Evolutionary conservation across 2,329 filamentous ascomycete genomes (phyloP).

Genomic region (Penicillium sp.): DNA sequence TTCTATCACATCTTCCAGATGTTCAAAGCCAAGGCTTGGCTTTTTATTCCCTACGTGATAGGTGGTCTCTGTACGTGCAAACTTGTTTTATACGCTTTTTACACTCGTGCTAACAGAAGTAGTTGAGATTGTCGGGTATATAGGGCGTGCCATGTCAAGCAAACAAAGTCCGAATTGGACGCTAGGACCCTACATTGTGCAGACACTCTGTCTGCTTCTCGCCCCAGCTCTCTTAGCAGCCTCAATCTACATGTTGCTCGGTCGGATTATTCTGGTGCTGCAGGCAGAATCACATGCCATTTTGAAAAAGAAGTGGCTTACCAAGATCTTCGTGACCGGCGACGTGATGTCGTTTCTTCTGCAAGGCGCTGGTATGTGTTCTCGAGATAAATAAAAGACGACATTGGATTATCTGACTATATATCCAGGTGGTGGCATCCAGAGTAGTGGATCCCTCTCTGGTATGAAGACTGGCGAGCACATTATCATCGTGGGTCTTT

Average conservation of each 20-base stretch:
- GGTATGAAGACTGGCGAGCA: not conserved
- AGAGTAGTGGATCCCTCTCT: not conserved
- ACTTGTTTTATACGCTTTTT: not conserved
- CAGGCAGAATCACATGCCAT: not conserved
- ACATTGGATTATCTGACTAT: not conserved
- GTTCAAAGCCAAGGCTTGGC: not conserved
- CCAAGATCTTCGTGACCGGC: constrained; percentile 3
- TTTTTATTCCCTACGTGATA: not conserved
- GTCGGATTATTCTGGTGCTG: not conserved
- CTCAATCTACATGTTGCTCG: constrained; percentile 7
- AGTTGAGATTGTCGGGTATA: not conserved
- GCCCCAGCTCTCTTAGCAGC: constrained; percentile 10
- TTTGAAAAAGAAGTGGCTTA: constrained; percentile 5
- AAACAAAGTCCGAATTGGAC: not conserved
- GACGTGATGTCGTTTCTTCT: constrained; percentile 3
- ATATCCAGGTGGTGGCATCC: not conserved
- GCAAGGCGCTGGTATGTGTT: constrained; percentile 1
- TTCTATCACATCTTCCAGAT: constrained; percentile 18
- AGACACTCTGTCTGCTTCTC: constrained; percentile 11
- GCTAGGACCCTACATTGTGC: not conserved
- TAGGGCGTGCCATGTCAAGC: not conserved
- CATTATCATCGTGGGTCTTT: not conserved
- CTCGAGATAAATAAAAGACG: not conserved
- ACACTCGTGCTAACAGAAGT: not conserved
- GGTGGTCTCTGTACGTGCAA: not conserved